Evolutionary conservation across 140 eudicot species (phyloP).

Genomic region (Anethum foeniculum): DNA sequence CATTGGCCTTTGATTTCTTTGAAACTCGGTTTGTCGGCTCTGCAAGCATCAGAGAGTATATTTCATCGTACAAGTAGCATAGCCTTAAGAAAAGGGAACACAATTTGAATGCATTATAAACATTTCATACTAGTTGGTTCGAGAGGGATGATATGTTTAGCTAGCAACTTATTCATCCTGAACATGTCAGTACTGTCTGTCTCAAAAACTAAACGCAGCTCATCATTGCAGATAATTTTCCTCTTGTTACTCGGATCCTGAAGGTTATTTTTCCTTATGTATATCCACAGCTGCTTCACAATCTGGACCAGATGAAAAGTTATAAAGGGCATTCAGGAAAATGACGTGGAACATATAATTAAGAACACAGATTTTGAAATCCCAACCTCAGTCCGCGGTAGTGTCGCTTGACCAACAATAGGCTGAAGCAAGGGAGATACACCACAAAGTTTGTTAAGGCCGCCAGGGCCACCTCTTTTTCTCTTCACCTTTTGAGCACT

Average conservation of each 20-base stretch:
- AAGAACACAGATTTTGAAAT: not conserved
- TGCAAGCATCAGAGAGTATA: conserved; percentile 14
- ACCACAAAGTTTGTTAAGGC: conserved; percentile 54
- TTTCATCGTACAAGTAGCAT: not conserved
- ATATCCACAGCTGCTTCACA: conserved; percentile 43
- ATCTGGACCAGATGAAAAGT: conserved; percentile 6
- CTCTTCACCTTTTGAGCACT: conserved; percentile 40
- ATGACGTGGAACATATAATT: not conserved
- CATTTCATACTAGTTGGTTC: conserved; percentile 46
- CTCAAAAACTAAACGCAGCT: conserved; percentile 50
- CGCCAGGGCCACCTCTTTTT: conserved; percentile 64
- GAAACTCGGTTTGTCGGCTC: conserved; percentile 31
- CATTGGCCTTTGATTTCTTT: conserved; percentile 36
- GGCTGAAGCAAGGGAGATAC: conserved; percentile 53
- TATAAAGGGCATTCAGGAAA: not conserved
- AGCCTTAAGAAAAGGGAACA: not conserved
- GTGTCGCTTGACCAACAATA: conserved; percentile 45
- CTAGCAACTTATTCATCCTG: conserved; percentile 63
- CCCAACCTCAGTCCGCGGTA: conserved; percentile 57
- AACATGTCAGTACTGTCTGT: conserved; percentile 57
- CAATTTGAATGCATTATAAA: not conserved
- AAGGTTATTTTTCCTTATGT: conserved; percentile 62
- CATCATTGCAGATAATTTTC: conserved; percentile 64
- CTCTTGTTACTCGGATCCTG: conserved; percentile 71
- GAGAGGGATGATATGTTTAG: conserved; percentile 50